A percentile compares a stretch with the other conserved stretches of the same genome.
phyloP scores from a whole-genome alignment of 1,284 basidiomycete species.

The Ceratobasidium sp. region DNA sequence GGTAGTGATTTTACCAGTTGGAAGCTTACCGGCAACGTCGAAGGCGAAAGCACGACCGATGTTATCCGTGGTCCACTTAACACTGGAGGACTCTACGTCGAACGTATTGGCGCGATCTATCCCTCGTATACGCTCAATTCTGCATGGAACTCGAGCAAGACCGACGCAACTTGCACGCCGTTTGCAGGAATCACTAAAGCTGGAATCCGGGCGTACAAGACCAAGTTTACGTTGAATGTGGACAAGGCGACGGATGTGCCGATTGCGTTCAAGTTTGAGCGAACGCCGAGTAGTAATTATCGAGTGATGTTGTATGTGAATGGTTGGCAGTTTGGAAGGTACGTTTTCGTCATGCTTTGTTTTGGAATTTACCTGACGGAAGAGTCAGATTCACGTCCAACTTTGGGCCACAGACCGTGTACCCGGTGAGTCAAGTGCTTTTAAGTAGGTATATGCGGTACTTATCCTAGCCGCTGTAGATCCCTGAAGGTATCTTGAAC shows the following conservation, averaged over 20 bases:
- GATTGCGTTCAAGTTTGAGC: constrained; percentile 12
- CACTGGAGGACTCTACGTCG: constrained; percentile 20
- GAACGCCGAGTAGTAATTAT: constrained; percentile 55
- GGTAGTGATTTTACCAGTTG: constrained; percentile 26
- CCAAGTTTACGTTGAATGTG: constrained; percentile 17
- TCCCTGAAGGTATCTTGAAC: constrained; percentile 41
- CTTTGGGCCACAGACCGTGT: constrained; percentile 53
- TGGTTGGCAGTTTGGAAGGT: constrained; percentile 63
- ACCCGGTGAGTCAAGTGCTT: constrained; percentile 31
- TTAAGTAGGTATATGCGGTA: background rate
- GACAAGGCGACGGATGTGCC: constrained; percentile 12
- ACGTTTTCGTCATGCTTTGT: background rate
- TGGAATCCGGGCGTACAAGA: constrained; percentile 35
- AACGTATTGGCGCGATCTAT: constrained; percentile 32
- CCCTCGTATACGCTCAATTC: constrained; percentile 2
- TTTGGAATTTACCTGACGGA: background rate
- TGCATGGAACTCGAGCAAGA: constrained; percentile 15
- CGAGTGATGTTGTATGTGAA: constrained; percentile 60
- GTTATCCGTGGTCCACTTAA: constrained; percentile 32
- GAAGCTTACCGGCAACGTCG: constrained; percentile 38
- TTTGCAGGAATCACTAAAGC: constrained; percentile 5
- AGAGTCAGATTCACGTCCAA: constrained; percentile 51
- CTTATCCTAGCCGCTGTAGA: background rate
- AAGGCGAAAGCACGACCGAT: constrained; percentile 28
- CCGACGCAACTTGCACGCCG: constrained; percentile 26